Evolutionary conservation across 2,329 filamentous ascomycete genomes (phyloP).

Genomic region (Pseudopithomyces maydicus): DNA sequence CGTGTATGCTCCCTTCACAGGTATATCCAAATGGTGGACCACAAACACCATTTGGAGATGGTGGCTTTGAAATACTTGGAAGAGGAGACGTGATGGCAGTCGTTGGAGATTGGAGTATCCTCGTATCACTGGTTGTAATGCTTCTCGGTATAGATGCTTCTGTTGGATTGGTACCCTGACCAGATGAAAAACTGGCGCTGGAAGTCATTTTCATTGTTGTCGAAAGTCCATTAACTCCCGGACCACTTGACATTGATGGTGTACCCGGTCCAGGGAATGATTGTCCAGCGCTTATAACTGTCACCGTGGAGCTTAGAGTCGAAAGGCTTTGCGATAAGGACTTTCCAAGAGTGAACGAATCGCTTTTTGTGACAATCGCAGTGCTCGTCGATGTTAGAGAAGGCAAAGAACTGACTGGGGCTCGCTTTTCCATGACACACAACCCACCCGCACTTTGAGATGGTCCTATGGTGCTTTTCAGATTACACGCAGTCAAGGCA

Average conservation of each 20-base stretch:
- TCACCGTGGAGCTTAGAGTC: not conserved
- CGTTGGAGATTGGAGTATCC: not conserved
- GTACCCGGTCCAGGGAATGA: not conserved
- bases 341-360: not conserved
- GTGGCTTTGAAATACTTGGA: not conserved
- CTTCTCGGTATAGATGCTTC: not conserved
- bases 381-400: not conserved
- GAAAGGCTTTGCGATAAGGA: not conserved
- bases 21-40: constrained; percentile 3
- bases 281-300: no score
- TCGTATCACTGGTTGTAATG: not conserved
- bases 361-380: not conserved
- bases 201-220: not conserved
- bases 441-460: not conserved
- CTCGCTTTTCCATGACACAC: constrained; percentile 5
- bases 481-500: not conserved
- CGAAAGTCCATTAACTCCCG: not conserved
- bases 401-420: not conserved
- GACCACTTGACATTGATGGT: not conserved
- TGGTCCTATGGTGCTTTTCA: constrained; percentile 4
- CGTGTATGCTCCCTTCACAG: constrained; percentile 5
- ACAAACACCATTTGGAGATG: constrained; percentile 8
- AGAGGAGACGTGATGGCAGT: not conserved
- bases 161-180: no score
- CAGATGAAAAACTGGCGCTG: not conserved